Evolutionary conservation across 495 filamentous ascomycete species (phyloP), one percentile per base, ranked within the genome.

Genomic region (Lasiosphaeriaceae sp.): DNA sequence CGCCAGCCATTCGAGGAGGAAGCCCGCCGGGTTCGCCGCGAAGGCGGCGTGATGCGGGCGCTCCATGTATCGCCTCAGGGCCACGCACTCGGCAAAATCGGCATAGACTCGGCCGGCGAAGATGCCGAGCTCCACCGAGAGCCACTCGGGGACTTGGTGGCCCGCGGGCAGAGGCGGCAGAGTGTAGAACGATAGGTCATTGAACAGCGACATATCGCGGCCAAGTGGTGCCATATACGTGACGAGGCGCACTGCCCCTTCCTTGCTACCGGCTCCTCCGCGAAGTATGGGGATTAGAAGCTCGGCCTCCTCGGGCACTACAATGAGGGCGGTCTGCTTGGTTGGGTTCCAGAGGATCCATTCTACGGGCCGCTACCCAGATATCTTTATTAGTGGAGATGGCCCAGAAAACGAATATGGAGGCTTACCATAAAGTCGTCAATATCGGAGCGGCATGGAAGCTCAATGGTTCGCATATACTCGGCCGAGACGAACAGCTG

Each of bases 31-130:
- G 3, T 71, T 71, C 21, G 57, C 47, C 0, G 65, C 60, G 29
- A 74, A 69, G 7, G 9, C 55, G 20, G 47, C 24, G 21, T 19
- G 16, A 19, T 47, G 16, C 31, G 49, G 49, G 31, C 49, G 35
- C 49, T 52, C 24, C 7, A 52, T 35, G 19, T 37, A 52, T 39
- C 31, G 51, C 45, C 19, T 55, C 9, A 50, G 12, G 59, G 50
- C n/a, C 29, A 31, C 53, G 44, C 61, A 69, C 47, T 82, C 78
- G 0, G 63, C 47, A 24, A 65, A 77, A 2, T 76, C 65, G 54
- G 84, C 78, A 55, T 86, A 87, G 0, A 86, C 66, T 1, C 81
- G 70, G 1, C 82, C 83, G 5, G 77, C 69, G 24, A 85, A 72
- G 16, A 87, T 75, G 1, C 80, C 81, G 0, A 86, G 66, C 48